Percentiles rank a stretch among this genome's conserved stretches.
Evolutionary conservation across 805 yeast genomes (phyloP).

Genomic region (Starmerella powellii): DNA sequence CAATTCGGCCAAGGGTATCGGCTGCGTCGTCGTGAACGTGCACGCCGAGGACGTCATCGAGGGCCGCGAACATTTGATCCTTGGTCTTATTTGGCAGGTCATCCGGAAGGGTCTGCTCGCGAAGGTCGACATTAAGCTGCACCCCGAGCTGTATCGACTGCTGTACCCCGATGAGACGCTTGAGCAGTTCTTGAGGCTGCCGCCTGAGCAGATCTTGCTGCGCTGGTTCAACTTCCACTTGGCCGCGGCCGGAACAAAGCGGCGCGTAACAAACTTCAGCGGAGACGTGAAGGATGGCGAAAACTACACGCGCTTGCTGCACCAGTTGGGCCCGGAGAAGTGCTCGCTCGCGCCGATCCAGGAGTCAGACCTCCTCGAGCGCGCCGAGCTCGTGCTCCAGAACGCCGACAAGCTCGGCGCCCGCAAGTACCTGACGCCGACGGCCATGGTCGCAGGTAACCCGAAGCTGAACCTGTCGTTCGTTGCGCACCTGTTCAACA

Average conservation of each 20-base stretch:
- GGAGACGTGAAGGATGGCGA: constrained; percentile 90
- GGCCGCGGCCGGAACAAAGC: constrained; percentile 79
- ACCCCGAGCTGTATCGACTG: constrained; percentile 90
- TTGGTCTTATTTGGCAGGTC: constrained; percentile 96
- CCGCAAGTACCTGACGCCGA: constrained; percentile 89
- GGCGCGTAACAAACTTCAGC: constrained; percentile 77
- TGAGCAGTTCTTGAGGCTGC: constrained; percentile 89
- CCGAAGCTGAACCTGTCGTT: constrained; percentile 94
- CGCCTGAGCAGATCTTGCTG: constrained; percentile 92
- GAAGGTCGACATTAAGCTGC: constrained; percentile 89
- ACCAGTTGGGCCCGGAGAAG: constrained; percentile 72
- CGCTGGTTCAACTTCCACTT: constrained; percentile 97
- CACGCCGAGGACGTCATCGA: constrained; percentile 95
- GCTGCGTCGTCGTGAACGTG: constrained; percentile 94
- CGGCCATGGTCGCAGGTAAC: constrained; percentile 86
- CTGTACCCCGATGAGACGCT: constrained; percentile 93
- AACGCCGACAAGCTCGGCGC: constrained; percentile 88
- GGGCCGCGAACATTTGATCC: constrained; percentile 88
- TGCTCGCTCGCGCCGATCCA: constrained; percentile 79
- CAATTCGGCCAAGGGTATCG: constrained; percentile 97
- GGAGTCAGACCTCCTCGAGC: constrained; percentile 54
- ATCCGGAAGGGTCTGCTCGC: constrained; percentile 90
- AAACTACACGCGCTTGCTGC: constrained; percentile 76
- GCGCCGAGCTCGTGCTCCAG: constrained; percentile 76
- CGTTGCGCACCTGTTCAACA: constrained; percentile 93